Base-by-base conservation (phyloP, 805 yeast species). In the Metschnikowia amazonensis region DNA sequence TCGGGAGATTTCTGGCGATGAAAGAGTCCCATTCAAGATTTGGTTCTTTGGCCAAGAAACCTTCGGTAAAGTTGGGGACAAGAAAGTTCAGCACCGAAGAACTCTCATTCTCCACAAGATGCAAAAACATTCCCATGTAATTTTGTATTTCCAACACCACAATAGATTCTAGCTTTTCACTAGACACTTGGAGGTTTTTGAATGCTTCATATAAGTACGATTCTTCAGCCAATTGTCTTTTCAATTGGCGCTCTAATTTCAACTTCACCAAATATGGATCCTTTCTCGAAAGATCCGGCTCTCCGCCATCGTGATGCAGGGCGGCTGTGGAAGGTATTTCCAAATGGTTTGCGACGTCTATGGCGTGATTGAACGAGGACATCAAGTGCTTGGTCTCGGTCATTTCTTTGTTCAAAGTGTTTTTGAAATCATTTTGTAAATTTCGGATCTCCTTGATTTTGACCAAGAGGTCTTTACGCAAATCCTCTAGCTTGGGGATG, bases 11-110 rank as follows among this genome's bases (percentile, higher is more conserved):
- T 50, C 84, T 78, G 8, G 80, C 66, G 43, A 90, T 77, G 53
- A 88, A 94, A 28, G 86, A 77, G 49, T 86, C 87, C 96, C 97
- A 92, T 70, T 94, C 98, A 60, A 81, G 80, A 30, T 79, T 74
- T 10, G 96, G 82, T 48, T 86, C 89, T 60, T 86, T 84, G 29
- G 85, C 76, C 50, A 89, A 76, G 53, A 89, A 80, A 3, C 73
- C 73, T 36, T 66, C 58, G 33, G 61, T 58, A 46, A 88, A 67
- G 60, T 79, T 81, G 2, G 89, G 81, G 34, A 84, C 73, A 49
- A 88, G 67, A 39, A 74, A 75, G 51, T 82, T 82, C 53, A 86
- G 79, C 14, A 88, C 81, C 36, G 84, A 71, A 55, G 83, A 84
- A 33, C 89, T 83, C 63, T 86, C 89, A 56, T 80, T 81, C 27